Base-by-base conservation (phyloP, 139 green algal genomes). In the Chlorella vulgaris region DNA sequence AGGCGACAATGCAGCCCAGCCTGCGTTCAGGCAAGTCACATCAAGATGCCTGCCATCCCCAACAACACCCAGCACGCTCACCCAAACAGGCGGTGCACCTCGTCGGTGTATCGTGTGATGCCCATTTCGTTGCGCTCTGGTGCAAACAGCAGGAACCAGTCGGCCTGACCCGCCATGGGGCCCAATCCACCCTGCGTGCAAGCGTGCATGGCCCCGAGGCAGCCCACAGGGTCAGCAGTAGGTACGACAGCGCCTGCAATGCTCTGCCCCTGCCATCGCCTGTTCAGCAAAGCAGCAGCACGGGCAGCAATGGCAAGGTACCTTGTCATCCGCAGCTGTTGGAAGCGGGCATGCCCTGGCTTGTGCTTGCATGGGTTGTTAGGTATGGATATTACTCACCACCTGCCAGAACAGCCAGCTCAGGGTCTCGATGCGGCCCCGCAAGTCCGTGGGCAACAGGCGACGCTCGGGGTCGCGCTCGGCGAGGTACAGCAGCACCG, bases 341-440 rank as follows among this genome's bases (percentile, higher is more conserved):
- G n/a, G n/a, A n/a, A n/a, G n/a, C n/a, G n/a, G n/a, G n/a, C n/a
- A n/a, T n/a, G n/a, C n/a, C n/a, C n/a, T n/a, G n/a, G n/a, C n/a
- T n/a, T n/a, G n/a, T n/a, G n/a, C n/a, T n/a, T n/a, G n/a, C n/a
- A n/a, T n/a, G n/a, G n/a, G n/a, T n/a, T n/a, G n/a, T n/a, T n/a
- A n/a, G n/a, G n/a, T n/a, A n/a, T n/a, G n/a, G n/a, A n/a, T n/a
- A n/a, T 28, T 1, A 63, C 58, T 55, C 62, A 80, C 83, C 79
- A 88, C 84, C 39, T 88, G 79, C 40, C 75, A 88, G 74, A 88
- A 87, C 26, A 89, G 81, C 85, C 85, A 89, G 39, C 63, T 81
- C 33, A 89, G 62, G 22, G 78, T 74, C 69, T 89, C 85, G 39
- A 77, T 63, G 35, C 65, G 74, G 33, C 83, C 53, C 19, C n/a